Evolutionary conservation across 2,329 filamentous ascomycete species (phyloP).

Genomic region (Salinomyces thailandicus): DNA sequence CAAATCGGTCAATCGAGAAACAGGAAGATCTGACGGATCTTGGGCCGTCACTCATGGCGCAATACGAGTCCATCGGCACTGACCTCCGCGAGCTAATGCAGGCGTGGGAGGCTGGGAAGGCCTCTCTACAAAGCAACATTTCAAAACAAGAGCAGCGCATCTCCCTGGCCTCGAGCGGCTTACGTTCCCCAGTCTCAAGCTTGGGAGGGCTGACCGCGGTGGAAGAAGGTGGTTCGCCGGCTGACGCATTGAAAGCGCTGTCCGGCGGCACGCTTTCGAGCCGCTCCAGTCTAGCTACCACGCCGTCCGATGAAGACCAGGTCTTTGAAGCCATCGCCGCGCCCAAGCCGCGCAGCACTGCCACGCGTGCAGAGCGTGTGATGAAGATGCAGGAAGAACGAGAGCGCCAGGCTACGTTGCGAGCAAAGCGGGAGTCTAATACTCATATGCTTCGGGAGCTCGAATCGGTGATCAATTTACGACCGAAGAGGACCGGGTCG

Average conservation of each 20-base stretch:
- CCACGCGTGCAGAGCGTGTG: slow-evolving; percentile 81
- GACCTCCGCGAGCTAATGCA: slow-evolving; percentile 57
- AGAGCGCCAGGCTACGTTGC: slow-evolving; percentile 57
- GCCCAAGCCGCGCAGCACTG: slow-evolving; percentile 53
- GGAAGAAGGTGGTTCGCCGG: slow-evolving; percentile 46
- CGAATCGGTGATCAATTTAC: slow-evolving; percentile 63
- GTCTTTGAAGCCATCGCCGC: slow-evolving; percentile 86
- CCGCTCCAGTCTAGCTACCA: slow-evolving; percentile 40
- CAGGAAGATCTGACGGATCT: slow-evolving; percentile 52
- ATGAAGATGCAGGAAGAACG: slow-evolving; percentile 81
- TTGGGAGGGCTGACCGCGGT: slow-evolving; percentile 54
- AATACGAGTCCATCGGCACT: slow-evolving; percentile 88
- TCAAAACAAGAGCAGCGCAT: slow-evolving; percentile 61
- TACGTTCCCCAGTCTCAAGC: slow-evolving; percentile 40
- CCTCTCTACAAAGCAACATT: slow-evolving; percentile 70
- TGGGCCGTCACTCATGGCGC: slow-evolving; percentile 66
- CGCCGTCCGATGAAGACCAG: slow-evolving; percentile 47
- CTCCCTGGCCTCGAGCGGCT: slow-evolving; percentile 42
- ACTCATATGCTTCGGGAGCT: slow-evolving; percentile 87
- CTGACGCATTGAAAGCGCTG: slow-evolving; percentile 65
- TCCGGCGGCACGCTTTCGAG: slow-evolving; percentile 53
- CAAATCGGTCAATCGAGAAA: slow-evolving; percentile 65
- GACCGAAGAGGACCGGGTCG: slow-evolving; percentile 3
- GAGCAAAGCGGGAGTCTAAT: slow-evolving; percentile 68
- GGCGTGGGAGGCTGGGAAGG: slow-evolving; percentile 54